Percentiles rank a stretch among this genome's conserved stretches.
phyloP scores from a whole-genome alignment of 164 flowering plant genomes.

The Pachysandra terminalis region DNA sequence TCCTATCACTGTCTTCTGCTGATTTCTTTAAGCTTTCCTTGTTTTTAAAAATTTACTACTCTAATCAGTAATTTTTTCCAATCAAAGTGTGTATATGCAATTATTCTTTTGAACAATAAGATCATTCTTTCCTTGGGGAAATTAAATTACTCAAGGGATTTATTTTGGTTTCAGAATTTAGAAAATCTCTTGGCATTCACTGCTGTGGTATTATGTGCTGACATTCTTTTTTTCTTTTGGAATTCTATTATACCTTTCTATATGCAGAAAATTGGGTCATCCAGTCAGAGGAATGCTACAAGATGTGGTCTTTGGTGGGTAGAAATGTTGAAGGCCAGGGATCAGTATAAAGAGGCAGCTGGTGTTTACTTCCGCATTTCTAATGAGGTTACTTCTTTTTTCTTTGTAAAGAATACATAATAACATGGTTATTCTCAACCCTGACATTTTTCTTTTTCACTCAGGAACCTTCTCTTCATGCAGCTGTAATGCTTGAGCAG shows the following conservation, averaged over 20 bases:
- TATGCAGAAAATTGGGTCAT: slow-evolving; percentile 71
- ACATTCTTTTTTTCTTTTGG: not conserved
- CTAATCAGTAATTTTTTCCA: too few relatives aligned
- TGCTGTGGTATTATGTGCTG: not conserved
- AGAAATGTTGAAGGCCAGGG: slow-evolving; percentile 89
- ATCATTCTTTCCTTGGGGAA: too few relatives aligned
- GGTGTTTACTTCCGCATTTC: slow-evolving; percentile 80
- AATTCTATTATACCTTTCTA: not conserved
- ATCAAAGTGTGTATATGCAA: too few relatives aligned
- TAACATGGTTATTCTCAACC: slow-evolving; percentile 2
- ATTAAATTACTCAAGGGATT: not conserved
- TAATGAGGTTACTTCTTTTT: slow-evolving; percentile 68
- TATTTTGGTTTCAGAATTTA: not conserved
- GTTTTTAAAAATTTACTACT: too few relatives aligned
- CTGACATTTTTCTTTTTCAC: slow-evolving; percentile 21
- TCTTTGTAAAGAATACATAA: not conserved
- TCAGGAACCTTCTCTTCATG: slow-evolving; percentile 78
- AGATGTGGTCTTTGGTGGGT: slow-evolving; percentile 99
- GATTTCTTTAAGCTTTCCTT: too few relatives aligned
- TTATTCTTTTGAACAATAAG: too few relatives aligned
- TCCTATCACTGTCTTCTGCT: too few relatives aligned
- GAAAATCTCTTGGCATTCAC: not conserved
- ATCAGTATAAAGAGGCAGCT: slow-evolving; percentile 85
- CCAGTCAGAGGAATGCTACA: slow-evolving; percentile 79
- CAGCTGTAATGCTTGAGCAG: slow-evolving; percentile 99